These are phyloP conservation scores for Colletotrichum noveboracense DNA, from an alignment of 2,329 filamentous ascomycete genomes.

Conservation along the genomic window DNA sequence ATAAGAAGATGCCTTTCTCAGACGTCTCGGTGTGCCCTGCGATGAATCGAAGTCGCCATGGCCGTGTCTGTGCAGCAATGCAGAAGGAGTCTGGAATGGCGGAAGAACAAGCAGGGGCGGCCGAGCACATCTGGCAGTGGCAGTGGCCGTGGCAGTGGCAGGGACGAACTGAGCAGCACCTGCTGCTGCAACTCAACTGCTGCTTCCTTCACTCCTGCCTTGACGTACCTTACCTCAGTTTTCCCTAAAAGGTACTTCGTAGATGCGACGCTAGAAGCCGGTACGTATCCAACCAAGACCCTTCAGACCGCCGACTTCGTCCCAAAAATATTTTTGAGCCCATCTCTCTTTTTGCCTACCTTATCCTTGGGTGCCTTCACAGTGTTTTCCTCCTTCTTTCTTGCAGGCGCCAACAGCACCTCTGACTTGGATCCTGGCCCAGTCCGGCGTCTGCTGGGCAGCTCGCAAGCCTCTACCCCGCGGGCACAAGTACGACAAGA, in stretches of 20 bases:
- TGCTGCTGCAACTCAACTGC: too few species aligned
- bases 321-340: slow-evolving; percentile 3
- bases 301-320: slow-evolving; percentile 13
- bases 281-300: not conserved
- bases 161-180: not conserved
- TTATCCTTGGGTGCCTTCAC: not conserved
- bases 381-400: not conserved
- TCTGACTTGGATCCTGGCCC: not conserved
- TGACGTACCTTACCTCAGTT: not conserved
- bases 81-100: not conserved
- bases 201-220: not conserved
- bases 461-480: not conserved
- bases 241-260: not conserved
- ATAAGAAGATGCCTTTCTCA: not conserved
- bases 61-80: slow-evolving; percentile 5
- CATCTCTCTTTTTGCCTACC: not conserved
- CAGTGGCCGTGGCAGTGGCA: not conserved
- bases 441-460: not conserved
- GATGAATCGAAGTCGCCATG: not conserved
- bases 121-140: not conserved
- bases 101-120: not conserved
- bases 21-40: not conserved
- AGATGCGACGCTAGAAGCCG: not conserved
- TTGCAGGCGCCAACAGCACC: not conserved
- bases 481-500: not conserved